Conservation (phyloP, 192 early-diverging fungal genomes). For the Jimgerdemannia flammicorona region DNA sequence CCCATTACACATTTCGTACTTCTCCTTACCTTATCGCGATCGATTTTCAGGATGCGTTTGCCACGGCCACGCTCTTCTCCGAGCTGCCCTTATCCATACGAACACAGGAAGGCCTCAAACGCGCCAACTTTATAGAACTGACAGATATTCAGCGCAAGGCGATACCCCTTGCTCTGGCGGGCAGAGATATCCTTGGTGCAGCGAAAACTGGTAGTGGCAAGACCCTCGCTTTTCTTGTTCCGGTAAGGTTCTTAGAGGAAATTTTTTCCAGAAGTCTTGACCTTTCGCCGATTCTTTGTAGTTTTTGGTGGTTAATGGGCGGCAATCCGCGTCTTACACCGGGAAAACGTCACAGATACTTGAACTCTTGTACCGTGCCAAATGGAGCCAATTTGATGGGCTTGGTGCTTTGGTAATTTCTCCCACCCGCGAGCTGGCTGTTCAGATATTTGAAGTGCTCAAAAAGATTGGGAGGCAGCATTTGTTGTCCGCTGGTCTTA, state of each 20-base stretch:
- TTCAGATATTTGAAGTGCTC: slow-evolving; percentile 93
- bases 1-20: neutral
- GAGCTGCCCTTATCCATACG: slow-evolving; percentile 48
- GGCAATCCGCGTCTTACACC: neutral
- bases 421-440: slow-evolving; percentile 79
- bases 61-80: slow-evolving; percentile 24
- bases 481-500: slow-evolving; percentile 85
- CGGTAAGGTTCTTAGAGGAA: slow-evolving; percentile 35
- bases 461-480: slow-evolving; percentile 69
- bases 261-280: neutral
- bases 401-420: slow-evolving; percentile 80
- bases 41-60: slow-evolving; percentile 13
- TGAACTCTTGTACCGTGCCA: slow-evolving; percentile 75
- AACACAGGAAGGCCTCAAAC: slow-evolving; percentile 68
- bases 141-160: slow-evolving; percentile 91
- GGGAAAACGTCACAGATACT: slow-evolving; percentile 50
- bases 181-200: slow-evolving; percentile 76
- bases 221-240: slow-evolving; percentile 76
- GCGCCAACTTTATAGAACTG: slow-evolving; percentile 86
- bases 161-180: slow-evolving; percentile 62
- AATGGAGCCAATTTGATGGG: slow-evolving; percentile 82
- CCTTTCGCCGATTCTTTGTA: neutral
- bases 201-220: slow-evolving; percentile 88
- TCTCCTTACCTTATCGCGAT: too few species aligned
- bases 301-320: neutral